Conservation (phyloP, 106 monocot species). For the Acorus calamus region DNA sequence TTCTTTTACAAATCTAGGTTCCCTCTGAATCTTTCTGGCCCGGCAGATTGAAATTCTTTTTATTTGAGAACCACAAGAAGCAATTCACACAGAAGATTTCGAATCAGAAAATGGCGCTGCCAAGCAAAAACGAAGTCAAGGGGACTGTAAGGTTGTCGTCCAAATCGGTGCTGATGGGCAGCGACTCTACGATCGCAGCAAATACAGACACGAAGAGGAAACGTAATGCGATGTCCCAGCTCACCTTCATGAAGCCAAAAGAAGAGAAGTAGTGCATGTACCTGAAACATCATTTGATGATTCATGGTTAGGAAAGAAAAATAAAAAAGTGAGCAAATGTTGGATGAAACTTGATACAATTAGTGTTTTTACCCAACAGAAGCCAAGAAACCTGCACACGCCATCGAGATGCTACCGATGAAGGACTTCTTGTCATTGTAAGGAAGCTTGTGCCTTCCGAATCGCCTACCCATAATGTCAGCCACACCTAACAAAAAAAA, state of each 20-base stretch:
- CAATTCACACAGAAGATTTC: too few species aligned
- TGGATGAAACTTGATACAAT: not conserved
- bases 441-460: constrained; percentile 59
- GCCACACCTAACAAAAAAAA: constrained; percentile 52
- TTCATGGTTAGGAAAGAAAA: too few species aligned
- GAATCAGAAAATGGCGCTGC: constrained; percentile 45
- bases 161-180: constrained; percentile 77
- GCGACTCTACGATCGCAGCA: constrained; percentile 58
- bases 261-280: constrained; percentile 73
- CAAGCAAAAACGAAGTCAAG: constrained; percentile 56
- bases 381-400: constrained; percentile 54
- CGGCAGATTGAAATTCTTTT: too few species aligned
- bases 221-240: constrained; percentile 35
- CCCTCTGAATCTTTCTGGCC: too few species aligned
- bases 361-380: constrained; percentile 42
- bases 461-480: constrained; percentile 69
- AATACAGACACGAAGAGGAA: constrained; percentile 45
- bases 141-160: constrained; percentile 97
- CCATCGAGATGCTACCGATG: constrained; percentile 64
- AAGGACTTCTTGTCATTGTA: constrained; percentile 70
- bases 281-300: constrained; percentile 24
- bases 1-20: too few species aligned
- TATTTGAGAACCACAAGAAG: too few species aligned
- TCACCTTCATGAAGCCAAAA: constrained; percentile 61
- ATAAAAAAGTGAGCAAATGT: not conserved